Base-by-base conservation (phyloP, 208 protist species). In the Trypanosoma brucei region DNA sequence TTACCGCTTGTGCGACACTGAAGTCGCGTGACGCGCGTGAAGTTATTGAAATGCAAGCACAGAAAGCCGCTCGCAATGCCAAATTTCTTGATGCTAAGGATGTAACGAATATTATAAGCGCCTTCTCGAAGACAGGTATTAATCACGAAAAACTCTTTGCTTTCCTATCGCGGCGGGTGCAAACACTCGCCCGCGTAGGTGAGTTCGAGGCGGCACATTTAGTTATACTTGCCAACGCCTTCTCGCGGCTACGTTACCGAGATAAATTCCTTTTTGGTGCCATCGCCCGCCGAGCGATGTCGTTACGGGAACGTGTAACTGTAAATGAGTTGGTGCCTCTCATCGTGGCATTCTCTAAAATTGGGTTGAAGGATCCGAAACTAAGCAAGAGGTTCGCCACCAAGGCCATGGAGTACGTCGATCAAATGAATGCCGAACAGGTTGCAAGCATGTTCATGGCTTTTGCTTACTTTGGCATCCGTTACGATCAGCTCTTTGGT, bases 401-500 rank as follows among this genome's bases (percentile, higher is more conserved):
- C 53, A 96, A 96, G 68, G 84, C 84, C 65, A 93, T 96, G 85
- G 87, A 96, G 78, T 93, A 94, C 54, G 86, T 93, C 38, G 91
- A 96, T 42, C 81, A 92, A 68, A 96, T 96, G 91, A 92, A 85
- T 62, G 91, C 91, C 13, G 85, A 92, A 53, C 85, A 96, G 63
- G 91, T 96, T 56, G 68, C 87, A n/a, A 54, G 76, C 11, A 86
- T 92, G 74, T 96, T 96, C 51, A 81, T 94, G 72, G 85, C 91
- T 2, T 96, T 96, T 60, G 87, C 83, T 22, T 77, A 78, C 65
- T 94, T 96, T 65, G 91, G 91, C 50, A 93, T 96, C 44, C 87
- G 88, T 44, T 96, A 96, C 75, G 91, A 96, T 63, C 91, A 96
- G 70, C 79, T 96, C 48, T 96, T 96, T 65, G 91, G 91, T 30